phyloP scores from a whole-genome alignment of 2,329 filamentous ascomycete genomes.

The Scedosporium apiospermum region DNA sequence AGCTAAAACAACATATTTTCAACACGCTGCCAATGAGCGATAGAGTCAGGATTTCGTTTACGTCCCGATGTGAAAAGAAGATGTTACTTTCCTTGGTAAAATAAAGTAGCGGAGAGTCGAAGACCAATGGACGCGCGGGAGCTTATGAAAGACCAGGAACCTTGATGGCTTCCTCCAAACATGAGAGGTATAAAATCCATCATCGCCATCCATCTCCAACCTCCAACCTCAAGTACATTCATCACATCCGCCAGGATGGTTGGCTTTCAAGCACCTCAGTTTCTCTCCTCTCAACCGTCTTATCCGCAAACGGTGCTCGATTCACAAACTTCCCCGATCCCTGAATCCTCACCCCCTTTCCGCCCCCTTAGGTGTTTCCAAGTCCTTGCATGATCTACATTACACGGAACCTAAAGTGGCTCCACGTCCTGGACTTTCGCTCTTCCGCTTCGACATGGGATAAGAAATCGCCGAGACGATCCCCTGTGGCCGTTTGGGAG shows the following conservation, averaged over 20 bases:
- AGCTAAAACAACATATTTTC: too few relatives aligned
- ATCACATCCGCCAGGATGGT: too few relatives aligned
- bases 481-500: not conserved
- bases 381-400: constrained; percentile 3
- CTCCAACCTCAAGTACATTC: too few relatives aligned
- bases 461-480: constrained; percentile 1
- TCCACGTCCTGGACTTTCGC: not conserved
- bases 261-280: not conserved
- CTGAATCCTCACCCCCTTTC: not conserved
- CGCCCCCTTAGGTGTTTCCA: not conserved
- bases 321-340: not conserved
- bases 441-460: not conserved
- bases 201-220: too few relatives aligned
- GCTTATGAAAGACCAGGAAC: not conserved
- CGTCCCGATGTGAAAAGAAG: too few relatives aligned
- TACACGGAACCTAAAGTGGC: not conserved
- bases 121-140: too few relatives aligned
- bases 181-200: not conserved
- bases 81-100: too few relatives aligned
- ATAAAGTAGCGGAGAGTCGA: too few relatives aligned
- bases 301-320: not conserved
- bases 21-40: too few relatives aligned
- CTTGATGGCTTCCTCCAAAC: not conserved
- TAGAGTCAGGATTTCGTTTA: too few relatives aligned
- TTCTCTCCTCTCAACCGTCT: not conserved